Evolutionary conservation across 257 asterid species (phyloP).

Genomic region (Solanum tacnaense): DNA sequence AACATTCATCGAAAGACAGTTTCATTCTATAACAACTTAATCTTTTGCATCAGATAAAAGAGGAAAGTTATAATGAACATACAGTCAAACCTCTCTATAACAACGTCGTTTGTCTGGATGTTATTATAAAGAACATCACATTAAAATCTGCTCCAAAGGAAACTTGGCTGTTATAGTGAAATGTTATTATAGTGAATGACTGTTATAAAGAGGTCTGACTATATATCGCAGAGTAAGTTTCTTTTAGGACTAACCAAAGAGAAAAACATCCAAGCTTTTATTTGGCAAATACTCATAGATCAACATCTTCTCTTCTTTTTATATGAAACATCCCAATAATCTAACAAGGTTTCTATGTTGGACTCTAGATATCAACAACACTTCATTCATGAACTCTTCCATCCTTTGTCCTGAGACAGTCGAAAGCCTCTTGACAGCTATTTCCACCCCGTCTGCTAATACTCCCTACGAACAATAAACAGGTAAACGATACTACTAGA

Average conservation of each 20-base stretch:
- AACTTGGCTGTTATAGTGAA: neutral
- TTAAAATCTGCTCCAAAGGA: neutral
- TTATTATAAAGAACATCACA: neutral
- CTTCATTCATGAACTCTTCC: constrained; percentile 52
- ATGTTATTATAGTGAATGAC: neutral
- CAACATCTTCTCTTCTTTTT: constrained; percentile 27
- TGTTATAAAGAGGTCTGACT: neutral
- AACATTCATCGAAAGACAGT: constrained; percentile 7
- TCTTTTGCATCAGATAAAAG: too few relatives aligned
- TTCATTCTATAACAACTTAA: neutral
- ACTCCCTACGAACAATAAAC: constrained; percentile 23
- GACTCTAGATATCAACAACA: constrained; percentile 41
- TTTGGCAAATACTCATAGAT: constrained; percentile 15
- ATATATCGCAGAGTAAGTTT: neutral
- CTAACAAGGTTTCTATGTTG: constrained; percentile 61
- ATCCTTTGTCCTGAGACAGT: constrained; percentile 47
- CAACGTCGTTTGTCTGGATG: neutral
- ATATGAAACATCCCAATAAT: constrained; percentile 42
- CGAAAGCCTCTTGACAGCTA: constrained; percentile 62
- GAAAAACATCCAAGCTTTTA: constrained; percentile 47
- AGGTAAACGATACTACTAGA: neutral
- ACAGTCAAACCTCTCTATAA: neutral
- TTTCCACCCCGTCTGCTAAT: constrained; percentile 34
- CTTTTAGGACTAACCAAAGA: constrained; percentile 4
- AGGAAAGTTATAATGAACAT: neutral